Conservation (phyloP, 106 monocot genomes). For the Apostasia ramifera region DNA sequence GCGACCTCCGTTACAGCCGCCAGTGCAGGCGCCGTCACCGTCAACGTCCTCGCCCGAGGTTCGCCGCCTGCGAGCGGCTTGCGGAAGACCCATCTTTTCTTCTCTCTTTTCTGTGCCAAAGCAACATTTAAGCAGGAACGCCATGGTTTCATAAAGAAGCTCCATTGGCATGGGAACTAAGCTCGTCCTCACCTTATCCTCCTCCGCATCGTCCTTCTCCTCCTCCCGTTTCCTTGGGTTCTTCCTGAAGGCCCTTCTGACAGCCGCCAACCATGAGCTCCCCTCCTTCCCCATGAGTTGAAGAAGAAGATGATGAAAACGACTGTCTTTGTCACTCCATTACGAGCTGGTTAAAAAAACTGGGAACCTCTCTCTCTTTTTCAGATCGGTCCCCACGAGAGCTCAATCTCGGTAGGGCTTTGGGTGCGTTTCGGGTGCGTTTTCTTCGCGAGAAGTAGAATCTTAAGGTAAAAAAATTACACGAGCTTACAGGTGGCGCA, state of each 20-base stretch:
- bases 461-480: too few species aligned
- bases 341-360: too few species aligned
- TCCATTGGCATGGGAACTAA: too few species aligned
- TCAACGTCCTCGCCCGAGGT: slow-evolving; percentile 1
- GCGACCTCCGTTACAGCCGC: slow-evolving; percentile 9
- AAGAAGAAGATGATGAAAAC: too few species aligned
- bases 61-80: slow-evolving; percentile 26
- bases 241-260: slow-evolving; percentile 75
- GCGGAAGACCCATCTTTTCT: slow-evolving; percentile 77
- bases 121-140: not conserved
- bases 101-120: slow-evolving; percentile 58
- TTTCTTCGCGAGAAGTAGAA: too few species aligned
- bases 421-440: too few species aligned
- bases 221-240: slow-evolving; percentile 10
- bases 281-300: slow-evolving; percentile 70
- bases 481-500: too few species aligned
- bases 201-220: not conserved
- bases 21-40: not conserved
- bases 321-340: too few species aligned
- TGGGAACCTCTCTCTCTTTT: too few species aligned
- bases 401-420: too few species aligned
- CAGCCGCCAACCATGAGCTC: slow-evolving; percentile 88
- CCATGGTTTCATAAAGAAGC: not conserved
- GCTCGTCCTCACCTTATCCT: too few species aligned
- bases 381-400: too few species aligned